Conservation (phyloP, 2,329 filamentous ascomycete genomes). For the Leptoxyphium fumago region DNA sequence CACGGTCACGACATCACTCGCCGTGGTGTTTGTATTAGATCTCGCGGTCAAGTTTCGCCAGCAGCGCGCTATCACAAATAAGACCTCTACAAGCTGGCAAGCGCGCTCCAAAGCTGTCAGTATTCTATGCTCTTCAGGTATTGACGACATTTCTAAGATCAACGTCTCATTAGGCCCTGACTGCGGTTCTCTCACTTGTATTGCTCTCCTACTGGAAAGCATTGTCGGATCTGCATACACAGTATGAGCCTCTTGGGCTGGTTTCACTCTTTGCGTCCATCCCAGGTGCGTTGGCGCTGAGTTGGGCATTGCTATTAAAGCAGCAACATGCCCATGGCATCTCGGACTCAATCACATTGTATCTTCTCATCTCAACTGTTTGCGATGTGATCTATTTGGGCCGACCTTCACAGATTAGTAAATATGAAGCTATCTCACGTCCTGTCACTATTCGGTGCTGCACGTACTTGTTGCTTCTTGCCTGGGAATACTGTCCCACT, state of each 20-base stretch:
- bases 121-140: background rate
- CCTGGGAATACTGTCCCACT: background rate
- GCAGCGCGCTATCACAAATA: background rate
- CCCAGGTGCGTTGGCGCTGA: background rate
- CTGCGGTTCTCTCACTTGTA: background rate
- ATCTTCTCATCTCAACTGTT: background rate
- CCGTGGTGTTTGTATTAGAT: background rate
- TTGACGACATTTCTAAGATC: background rate
- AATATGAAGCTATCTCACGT: background rate
- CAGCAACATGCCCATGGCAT: background rate
- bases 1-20: background rate
- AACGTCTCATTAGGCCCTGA: background rate
- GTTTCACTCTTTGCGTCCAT: background rate
- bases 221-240: background rate
- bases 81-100: background rate
- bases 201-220: background rate
- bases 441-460: background rate
- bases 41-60: background rate
- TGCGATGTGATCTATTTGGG: background rate
- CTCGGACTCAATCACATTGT: background rate
- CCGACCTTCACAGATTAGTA: background rate
- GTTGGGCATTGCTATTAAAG: background rate
- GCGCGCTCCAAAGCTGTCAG: background rate
- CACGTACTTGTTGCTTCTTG: background rate
- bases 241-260: background rate